Base-by-base conservation (phyloP, 192 early-diverging fungal species). In the Backusella psychrophila region DNA sequence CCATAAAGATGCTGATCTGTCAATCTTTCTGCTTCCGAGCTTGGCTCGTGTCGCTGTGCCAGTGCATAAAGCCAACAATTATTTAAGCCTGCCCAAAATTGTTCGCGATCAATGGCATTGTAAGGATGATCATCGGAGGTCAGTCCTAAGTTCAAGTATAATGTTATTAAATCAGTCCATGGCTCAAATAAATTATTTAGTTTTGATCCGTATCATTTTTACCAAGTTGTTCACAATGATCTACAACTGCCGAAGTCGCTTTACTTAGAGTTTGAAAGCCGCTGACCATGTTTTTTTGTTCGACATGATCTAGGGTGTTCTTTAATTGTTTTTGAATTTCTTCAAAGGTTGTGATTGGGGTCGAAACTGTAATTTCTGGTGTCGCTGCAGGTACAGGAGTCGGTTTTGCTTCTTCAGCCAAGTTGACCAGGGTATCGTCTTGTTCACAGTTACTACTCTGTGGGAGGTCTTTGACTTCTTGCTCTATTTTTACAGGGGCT, bases 1-100 rank as follows among this genome's bases (percentile, higher is more conserved):
- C 88, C 84, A 75, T 86, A 86, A 44, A 92, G 77, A 69, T 90
- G 87, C 33, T 85, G 87, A 38, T 91, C 85, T 3, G 77, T 80
- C 11, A 93, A 65, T 36, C 84, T 74, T 56, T 93, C 88, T 33
- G 83, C 84, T 44, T 89, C 85, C 0, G 82, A 77, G 38, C 80
- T 78, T 0, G 89, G 82, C 12, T 83, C 85, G 19, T 80, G 78
- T 29, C 83, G 84, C 46, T 91, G 89, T 26, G 89, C 85, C 44
- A 93, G 80, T 4, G 92, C 90, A 78, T 91, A 88, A 6, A 93
- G 77, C 92, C 92, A 93, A 76, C 91, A 92, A 71, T 91, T 90
- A 81, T 93, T 93, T 67, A 93, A 84, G 6, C 88, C 89, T 3
- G 86, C 85, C 92, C 92, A 93, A 79, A 93, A 93, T 33, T 89